A percentile compares a stretch with the other conserved stretches of the same genome.
These are phyloP conservation scores for Pelagophyceae sp. DNA, from an alignment of 352 stramenopile species.

Conservation along the genomic window DNA sequence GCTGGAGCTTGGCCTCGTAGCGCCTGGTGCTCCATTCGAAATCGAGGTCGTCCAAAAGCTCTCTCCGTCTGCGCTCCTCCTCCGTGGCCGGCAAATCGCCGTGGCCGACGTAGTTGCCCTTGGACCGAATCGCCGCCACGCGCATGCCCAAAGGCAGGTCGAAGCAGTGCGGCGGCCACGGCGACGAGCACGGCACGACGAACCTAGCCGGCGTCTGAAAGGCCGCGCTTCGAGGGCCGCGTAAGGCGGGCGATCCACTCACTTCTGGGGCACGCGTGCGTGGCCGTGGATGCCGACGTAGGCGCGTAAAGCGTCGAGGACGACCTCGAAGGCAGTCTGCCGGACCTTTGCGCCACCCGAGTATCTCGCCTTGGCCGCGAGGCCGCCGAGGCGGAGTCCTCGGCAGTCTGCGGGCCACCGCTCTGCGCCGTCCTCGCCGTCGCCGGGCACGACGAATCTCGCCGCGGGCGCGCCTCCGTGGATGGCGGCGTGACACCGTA, in stretches of 20 bases:
- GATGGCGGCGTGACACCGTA: background rate
- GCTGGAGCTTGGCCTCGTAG: no score
- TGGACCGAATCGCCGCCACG: background rate
- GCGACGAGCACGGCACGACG: background rate
- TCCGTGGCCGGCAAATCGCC: background rate
- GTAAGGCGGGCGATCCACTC: no score
- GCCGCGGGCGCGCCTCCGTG: background rate
- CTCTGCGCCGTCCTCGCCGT: conserved; percentile 21
- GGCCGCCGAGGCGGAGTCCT: background rate
- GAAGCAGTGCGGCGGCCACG: background rate
- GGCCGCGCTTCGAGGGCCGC: no score
- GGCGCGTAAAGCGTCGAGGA: conserved; percentile 54
- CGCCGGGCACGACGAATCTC: background rate
- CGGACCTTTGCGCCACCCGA: background rate
- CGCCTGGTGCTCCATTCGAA: background rate
- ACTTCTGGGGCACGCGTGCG: conserved; percentile 54
- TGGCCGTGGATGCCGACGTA: conserved; percentile 68
- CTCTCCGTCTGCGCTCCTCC: background rate
- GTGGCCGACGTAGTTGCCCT: background rate
- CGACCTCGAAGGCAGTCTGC: conserved; percentile 48
- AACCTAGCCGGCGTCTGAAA: no score
- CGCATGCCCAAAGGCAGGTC: background rate
- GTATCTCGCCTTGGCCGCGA: background rate
- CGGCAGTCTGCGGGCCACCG: conserved; percentile 11
- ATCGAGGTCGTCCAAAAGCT: background rate